These are phyloP conservation scores for Chlorella sp. DNA, from an alignment of 139 green algal species.

Conservation along the genomic window DNA sequence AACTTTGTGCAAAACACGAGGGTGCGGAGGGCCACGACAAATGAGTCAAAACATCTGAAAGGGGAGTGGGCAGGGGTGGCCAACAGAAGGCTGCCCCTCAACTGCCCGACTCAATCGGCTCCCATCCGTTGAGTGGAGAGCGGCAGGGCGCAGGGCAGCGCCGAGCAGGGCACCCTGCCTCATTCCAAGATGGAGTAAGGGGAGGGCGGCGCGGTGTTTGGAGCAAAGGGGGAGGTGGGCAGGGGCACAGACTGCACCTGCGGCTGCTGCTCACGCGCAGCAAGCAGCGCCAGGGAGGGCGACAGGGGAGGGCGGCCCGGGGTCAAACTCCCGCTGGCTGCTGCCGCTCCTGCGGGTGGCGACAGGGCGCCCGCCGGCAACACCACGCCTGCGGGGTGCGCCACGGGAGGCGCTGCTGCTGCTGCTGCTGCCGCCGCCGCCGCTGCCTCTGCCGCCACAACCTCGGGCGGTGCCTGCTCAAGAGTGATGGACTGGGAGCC, in stretches of 20 bases:
- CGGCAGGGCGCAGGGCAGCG: not conserved
- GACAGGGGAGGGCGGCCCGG: not conserved
- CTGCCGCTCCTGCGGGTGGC: not conserved
- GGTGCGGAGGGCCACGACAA: no score
- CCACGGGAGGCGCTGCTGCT: not conserved
- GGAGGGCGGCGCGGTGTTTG: not conserved
- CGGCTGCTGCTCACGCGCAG: not conserved
- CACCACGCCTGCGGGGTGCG: not conserved
- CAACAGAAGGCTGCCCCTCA: not conserved
- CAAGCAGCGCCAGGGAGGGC: not conserved
- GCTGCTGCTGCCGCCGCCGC: not conserved
- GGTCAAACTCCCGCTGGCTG: not conserved
- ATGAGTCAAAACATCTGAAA: no score
- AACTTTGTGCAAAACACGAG: no score
- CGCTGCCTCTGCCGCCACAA: not conserved
- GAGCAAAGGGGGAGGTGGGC: not conserved
- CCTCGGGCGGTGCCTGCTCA: constrained; percentile 20
- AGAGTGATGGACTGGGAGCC: constrained; percentile 1
- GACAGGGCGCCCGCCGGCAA: not conserved
- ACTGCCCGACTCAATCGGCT: not conserved
- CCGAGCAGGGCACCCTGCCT: not conserved
- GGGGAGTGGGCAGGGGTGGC: not conserved
- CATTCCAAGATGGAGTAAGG: not conserved
- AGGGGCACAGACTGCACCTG: constrained; percentile 4
- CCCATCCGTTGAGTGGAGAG: not conserved